Conservation (phyloP, 352 stramenopile genomes). For the Pythium sukuiense region DNA sequence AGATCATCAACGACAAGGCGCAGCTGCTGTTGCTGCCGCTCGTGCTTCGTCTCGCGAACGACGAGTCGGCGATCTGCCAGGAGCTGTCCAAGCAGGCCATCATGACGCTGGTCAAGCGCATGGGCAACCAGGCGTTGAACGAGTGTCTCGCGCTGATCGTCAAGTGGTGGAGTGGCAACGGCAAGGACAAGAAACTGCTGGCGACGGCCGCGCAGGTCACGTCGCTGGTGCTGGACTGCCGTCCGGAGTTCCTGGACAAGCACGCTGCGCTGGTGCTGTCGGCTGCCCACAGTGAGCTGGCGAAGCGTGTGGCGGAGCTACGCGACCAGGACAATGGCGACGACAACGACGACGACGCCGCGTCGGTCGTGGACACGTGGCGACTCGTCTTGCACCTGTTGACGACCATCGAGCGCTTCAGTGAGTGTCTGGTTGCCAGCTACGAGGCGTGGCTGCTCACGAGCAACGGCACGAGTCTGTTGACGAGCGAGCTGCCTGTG, state of each 20-base stretch:
- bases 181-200: conserved; percentile 60
- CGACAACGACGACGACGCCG: conserved; percentile 11
- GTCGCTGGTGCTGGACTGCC: conserved; percentile 63
- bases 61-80: conserved; percentile 91
- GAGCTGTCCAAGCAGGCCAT: conserved; percentile 81
- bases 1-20: conserved; percentile 89
- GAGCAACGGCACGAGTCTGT: conserved; percentile 28
- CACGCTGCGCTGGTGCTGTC: conserved; percentile 46
- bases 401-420: conserved; percentile 61
- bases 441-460: conserved; percentile 64
- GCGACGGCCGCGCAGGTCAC: conserved; percentile 76
- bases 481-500: conserved; percentile 47
- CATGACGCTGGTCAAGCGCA: conserved; percentile 81
- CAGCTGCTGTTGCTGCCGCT: conserved; percentile 96
- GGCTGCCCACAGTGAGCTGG: conserved; percentile 42
- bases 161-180: conserved; percentile 79
- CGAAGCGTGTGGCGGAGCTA: conserved; percentile 20
- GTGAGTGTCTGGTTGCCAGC: conserved; percentile 50
- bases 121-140: conserved; percentile 90
- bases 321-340: conserved; percentile 34
- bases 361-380: conserved; percentile 47
- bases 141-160: conserved; percentile 85
- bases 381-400: conserved; percentile 65
- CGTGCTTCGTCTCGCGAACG: conserved; percentile 96
- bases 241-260: conserved; percentile 77